These are phyloP conservation scores for Agrostemma githago DNA, from an alignment of 148 eudicot genomes.

Conservation along the genomic window DNA sequence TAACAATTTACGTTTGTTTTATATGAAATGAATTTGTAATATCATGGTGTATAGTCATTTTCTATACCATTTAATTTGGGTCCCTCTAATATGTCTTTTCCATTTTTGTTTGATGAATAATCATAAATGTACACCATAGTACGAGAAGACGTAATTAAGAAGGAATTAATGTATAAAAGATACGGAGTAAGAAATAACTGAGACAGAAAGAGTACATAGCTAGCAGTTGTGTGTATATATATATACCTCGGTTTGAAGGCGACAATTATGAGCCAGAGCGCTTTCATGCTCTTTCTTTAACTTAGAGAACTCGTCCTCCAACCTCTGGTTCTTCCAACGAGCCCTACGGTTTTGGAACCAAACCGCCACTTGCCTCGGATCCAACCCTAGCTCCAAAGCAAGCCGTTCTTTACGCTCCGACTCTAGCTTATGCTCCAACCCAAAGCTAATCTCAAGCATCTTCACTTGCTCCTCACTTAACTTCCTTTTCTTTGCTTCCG, in stretches of 20 bases:
- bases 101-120: too few relatives aligned
- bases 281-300: constrained; percentile 47
- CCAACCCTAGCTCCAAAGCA: constrained; percentile 74
- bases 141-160: too few relatives aligned
- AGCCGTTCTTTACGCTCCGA: constrained; percentile 71
- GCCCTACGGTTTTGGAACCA: constrained; percentile 97
- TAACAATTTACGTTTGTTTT: too few relatives aligned
- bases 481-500: constrained; percentile 59
- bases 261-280: constrained; percentile 56
- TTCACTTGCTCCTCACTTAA: constrained; percentile 53
- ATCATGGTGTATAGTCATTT: too few relatives aligned
- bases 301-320: constrained; percentile 73
- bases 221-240: too few relatives aligned
- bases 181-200: neutral
- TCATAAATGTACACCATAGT: too few relatives aligned
- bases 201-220: neutral
- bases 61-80: neutral
- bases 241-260: constrained; percentile 66
- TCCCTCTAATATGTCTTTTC: neutral
- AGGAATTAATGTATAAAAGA: neutral
- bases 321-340: constrained; percentile 82
- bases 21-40: too few relatives aligned
- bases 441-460: constrained; percentile 60
- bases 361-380: constrained; percentile 90
- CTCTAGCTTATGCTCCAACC: constrained; percentile 79